Base-by-base conservation (phyloP, 2,329 filamentous ascomycete genomes). In the Aspergillus transmontanensis region DNA sequence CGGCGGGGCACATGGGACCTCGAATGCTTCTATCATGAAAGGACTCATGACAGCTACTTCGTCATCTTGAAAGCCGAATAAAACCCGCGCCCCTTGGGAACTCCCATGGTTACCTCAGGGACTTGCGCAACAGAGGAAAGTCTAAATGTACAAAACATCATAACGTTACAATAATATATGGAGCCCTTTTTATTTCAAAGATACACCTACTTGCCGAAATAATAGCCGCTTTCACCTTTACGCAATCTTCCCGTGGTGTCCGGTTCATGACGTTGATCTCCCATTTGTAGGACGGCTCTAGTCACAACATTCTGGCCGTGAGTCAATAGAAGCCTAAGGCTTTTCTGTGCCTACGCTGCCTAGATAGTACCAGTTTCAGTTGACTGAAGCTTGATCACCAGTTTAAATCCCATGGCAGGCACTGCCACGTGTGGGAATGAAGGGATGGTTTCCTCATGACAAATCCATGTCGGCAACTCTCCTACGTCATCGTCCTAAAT, bases 141-240 rank as follows among this genome's bases (percentile, higher is more conserved):
- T 34, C 28, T 30, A 39, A 41, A 48, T 14, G 10, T 23, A 23
- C n/a, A 50, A 39, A 39, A 23, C 57, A n/a, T 50, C 46, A 50
- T 53, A 59, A 53, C 57, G 57, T 59, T 59, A 30, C 57, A 59
- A 41, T 41, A 23, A 7, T 34, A 3, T 50, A 34, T 53, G 9
- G 32, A 34, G 28, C n/a, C 43, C 23, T 19, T 9, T 58, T 7
- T 26, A 41, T 28, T 50, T 21, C 34, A 11, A 41, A 30, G 16
- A 6, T 11, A 19, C 28, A 34, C 6, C 16, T 53, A 26, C 7
- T n/a, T 23, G 45, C 21, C 26, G 30, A 21, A 34, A 30, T 19
- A 53, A 34, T 53, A 12, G 12, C 21, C 45, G 21, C 14, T 19
- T 34, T 3, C 4, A 32, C 10, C 21, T 28, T 50, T 59, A 39